Evolutionary conservation across 352 stramenopile genomes (phyloP).

Genomic region (Globisporangium sylvaticum): DNA sequence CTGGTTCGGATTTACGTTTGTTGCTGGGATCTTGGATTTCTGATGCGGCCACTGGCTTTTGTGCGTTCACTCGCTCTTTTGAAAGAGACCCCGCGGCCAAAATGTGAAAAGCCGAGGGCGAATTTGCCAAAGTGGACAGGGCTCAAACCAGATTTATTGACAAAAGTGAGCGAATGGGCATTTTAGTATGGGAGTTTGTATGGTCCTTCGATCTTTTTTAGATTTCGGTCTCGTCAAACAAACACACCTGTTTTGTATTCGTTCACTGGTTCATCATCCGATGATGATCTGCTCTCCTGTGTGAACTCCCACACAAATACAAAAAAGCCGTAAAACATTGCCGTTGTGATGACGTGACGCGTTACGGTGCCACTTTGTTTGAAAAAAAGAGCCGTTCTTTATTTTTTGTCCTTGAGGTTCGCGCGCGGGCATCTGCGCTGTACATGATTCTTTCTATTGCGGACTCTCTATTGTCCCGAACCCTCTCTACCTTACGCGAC

Average conservation of each 20-base stretch:
- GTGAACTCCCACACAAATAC: neutral
- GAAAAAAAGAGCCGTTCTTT: constrained; percentile 1
- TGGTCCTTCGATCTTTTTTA: neutral
- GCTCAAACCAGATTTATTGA: neutral
- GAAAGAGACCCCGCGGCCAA: neutral
- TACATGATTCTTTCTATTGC: neutral
- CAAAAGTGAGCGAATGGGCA: neutral
- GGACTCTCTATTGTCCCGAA: neutral
- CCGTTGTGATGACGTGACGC: neutral
- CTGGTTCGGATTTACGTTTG: neutral
- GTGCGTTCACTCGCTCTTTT: neutral
- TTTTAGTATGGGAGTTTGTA: neutral
- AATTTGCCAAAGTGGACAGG: too few relatives aligned
- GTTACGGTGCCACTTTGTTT: neutral
- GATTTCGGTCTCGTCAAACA: neutral
- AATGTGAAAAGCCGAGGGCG: neutral
- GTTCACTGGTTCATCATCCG: neutral
- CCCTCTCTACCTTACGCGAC: neutral
- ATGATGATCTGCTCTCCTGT: neutral
- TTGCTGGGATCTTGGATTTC: neutral
- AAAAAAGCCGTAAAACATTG: neutral
- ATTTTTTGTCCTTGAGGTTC: neutral
- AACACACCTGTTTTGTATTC: neutral
- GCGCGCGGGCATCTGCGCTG: neutral
- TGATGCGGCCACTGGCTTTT: neutral